phyloP scores from a whole-genome alignment of 345 rosid genomes.

The Garcia nutans region DNA sequence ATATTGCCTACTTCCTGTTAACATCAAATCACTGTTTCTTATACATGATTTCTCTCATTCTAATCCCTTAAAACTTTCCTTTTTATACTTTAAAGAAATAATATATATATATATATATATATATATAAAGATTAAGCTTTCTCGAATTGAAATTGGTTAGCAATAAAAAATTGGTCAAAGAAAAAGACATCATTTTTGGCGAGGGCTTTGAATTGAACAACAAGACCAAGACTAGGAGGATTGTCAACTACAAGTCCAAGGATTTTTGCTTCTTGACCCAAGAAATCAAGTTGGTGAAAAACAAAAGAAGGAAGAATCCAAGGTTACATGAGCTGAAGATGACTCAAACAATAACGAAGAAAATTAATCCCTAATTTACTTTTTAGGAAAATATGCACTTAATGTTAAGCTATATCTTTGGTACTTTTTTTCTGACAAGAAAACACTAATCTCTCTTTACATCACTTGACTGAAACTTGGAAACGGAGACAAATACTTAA shows the following conservation, averaged over 20 bases:
- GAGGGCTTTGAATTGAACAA: not conserved
- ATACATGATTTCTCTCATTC: not conserved
- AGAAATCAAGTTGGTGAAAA: not conserved
- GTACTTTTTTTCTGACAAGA: too few relatives aligned
- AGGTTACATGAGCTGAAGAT: too few relatives aligned
- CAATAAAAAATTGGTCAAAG: not conserved
- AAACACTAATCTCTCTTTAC: not conserved
- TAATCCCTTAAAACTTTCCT: not conserved
- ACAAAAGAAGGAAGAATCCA: not conserved
- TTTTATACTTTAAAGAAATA: not conserved
- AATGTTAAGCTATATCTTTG: too few relatives aligned
- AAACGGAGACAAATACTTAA: not conserved
- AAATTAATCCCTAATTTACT: too few relatives aligned
- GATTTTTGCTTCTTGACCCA: not conserved
- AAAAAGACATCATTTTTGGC: slow-evolving; percentile 3
- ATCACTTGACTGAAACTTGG: not conserved
- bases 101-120: too few relatives aligned
- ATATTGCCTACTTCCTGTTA: too few relatives aligned
- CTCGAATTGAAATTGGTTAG: slow-evolving; percentile 8
- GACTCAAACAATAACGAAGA: too few relatives aligned
- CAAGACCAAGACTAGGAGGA: not conserved
- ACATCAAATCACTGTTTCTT: slow-evolving; percentile 14
- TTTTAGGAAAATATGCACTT: too few relatives aligned
- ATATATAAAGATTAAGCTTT: not conserved
- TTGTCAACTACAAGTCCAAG: not conserved